Evolutionary conservation across 495 filamentous ascomycete genomes (phyloP).

Genomic region (Lophium mytilinum): DNA sequence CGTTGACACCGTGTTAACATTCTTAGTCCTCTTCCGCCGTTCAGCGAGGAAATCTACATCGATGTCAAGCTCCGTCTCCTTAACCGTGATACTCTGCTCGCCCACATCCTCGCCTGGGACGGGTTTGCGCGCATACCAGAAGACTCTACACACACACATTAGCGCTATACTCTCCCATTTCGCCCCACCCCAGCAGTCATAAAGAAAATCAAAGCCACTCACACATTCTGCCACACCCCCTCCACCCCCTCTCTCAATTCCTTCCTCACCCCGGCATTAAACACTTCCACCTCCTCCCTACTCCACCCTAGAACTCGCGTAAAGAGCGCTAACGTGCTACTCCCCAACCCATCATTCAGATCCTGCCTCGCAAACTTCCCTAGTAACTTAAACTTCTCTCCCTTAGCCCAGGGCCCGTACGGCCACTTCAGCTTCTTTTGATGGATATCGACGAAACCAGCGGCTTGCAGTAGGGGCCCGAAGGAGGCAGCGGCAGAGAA

Average conservation of each 20-base stretch:
- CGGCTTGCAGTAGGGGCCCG: not conserved
- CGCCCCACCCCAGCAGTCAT: no score
- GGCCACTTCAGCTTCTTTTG: constrained; percentile 9
- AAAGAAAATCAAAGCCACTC: no score
- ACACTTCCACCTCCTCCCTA: constrained; percentile 26
- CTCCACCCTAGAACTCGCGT: constrained; percentile 29
- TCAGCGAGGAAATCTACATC: no score
- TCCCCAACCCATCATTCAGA: constrained; percentile 1
- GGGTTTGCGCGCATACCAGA: no score
- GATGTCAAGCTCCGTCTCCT: no score
- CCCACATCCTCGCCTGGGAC: no score
- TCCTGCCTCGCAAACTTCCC: constrained; percentile 1
- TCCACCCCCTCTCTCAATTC: constrained; percentile 7
- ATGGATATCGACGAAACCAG: constrained; percentile 9
- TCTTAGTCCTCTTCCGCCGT: no score
- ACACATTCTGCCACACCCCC: no score
- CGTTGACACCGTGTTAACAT: no score
- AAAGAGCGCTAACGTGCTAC: constrained; percentile 14
- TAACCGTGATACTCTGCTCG: no score
- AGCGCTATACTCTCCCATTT: no score
- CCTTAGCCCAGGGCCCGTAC: constrained; percentile 14
- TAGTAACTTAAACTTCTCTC: constrained; percentile 5
- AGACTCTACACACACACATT: no score
- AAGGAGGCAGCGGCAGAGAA: not conserved
- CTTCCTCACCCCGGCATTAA: constrained; percentile 23